phyloP scores from a whole-genome alignment of 306 rosid species.

The Glycine soja region DNA sequence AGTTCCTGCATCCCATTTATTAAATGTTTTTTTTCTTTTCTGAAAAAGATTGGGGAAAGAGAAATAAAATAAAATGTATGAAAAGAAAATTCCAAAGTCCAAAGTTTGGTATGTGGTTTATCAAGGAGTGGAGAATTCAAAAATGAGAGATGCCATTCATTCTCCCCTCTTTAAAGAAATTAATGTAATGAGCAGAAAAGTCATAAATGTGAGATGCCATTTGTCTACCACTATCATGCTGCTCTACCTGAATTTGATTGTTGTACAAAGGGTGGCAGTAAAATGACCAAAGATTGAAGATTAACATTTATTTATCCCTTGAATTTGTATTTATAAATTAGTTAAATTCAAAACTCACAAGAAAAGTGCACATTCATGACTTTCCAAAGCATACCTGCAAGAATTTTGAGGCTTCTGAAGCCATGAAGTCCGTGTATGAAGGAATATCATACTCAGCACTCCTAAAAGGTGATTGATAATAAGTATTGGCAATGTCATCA shows the following conservation, averaged over 20 bases:
- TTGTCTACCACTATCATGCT: neutral
- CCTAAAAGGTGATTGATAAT: conserved; percentile 57
- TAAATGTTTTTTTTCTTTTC: no score
- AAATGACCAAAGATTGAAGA: conserved; percentile 12
- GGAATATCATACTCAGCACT: conserved; percentile 56
- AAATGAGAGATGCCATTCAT: no score
- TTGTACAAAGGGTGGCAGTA: neutral
- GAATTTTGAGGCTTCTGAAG: conserved; percentile 65
- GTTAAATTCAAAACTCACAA: neutral
- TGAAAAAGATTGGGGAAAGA: neutral
- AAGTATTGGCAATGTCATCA: conserved; percentile 82
- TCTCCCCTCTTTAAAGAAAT: no score
- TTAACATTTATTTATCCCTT: neutral
- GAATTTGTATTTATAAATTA: neutral
- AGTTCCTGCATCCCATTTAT: conserved; percentile 56
- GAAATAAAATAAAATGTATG: neutral
- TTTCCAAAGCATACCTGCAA: conserved; percentile 53
- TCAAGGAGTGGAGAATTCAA: conserved; percentile 18
- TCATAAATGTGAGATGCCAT: conserved; percentile 16
- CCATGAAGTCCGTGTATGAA: conserved; percentile 72
- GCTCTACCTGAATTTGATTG: conserved; percentile 25
- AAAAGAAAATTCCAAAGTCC: neutral
- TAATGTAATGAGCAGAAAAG: conserved; percentile 9
- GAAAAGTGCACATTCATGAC: no score
- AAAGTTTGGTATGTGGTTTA: conserved; percentile 6